Base-by-base conservation (phyloP, 768 basidiomycete species). In the Auricularia sp. region DNA sequence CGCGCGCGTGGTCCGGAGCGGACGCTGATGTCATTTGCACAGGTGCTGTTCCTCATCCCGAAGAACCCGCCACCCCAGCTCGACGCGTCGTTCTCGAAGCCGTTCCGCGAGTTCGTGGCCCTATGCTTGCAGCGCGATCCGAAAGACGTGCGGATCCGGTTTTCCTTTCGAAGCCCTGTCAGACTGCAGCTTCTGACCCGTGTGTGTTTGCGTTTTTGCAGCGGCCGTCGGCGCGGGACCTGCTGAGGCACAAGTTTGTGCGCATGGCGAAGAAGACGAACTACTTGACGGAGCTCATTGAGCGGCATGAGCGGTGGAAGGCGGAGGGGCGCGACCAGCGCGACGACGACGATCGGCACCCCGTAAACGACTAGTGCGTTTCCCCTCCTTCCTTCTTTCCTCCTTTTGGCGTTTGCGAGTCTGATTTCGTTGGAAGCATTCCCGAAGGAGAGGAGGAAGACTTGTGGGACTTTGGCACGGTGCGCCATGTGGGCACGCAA, bases 21-120 rank as follows among this genome's bases (percentile, higher is more conserved):
- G 44, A 45, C 44, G 44, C 47, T 51, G 47, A 51, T 51, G 47
- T 51, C 47, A 51, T 51, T 51, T 34, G 37, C 29, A 34, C 69
- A 96, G 94, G 94, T 98, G 39, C 81, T 99, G 13, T 99, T 99
- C 81, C 81, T 99, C 64, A 99, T 99, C 65, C 97, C 97, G 16
- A 98, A 98, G 80, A 98, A 98, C 70, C 86, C 92, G 2, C 97
- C 97, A 1, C 97, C 97, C 11, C 83, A 83, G 24, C 79, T 99
- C 54, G 97, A 98, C 67, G 88, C 86, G 39, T 86, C 86, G 68
- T 99, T 98, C 77, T 93, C 93, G 2, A 93, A 92, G 71, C 82
- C 89, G 3, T 99, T 99, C 79, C 82, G 87, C 69, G 97, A 98
- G 65, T 99, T 99, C 74, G 92, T 99, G 14, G 80, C 90, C 0